These are phyloP conservation scores for Annulohypoxylon stygium DNA, from an alignment of 495 filamentous ascomycete species.

Conservation along the genomic window DNA sequence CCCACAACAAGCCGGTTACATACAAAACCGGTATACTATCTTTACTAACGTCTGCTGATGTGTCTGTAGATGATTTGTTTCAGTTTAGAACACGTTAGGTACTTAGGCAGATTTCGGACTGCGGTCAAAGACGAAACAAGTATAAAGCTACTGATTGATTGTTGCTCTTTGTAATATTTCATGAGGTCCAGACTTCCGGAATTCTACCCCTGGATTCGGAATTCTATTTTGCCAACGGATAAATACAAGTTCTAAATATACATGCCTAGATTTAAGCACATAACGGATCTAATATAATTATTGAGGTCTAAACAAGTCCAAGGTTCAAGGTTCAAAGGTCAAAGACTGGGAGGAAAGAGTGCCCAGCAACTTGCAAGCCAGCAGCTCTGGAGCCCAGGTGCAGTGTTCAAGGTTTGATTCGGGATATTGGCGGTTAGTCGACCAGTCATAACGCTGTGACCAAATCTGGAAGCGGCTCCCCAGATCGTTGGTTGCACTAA, in stretches of 20 bases:
- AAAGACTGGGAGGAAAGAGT: not conserved
- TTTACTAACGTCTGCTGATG: not conserved
- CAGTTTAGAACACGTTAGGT: not conserved
- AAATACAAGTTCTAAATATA: not conserved
- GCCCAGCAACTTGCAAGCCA: no score
- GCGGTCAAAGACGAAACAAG: not conserved
- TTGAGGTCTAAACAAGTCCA: not conserved
- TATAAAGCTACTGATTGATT: not conserved
- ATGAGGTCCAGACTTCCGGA: not conserved
- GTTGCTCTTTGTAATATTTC: not conserved
- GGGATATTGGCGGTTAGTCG: constrained; percentile 43
- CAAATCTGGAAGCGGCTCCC: constrained; percentile 36
- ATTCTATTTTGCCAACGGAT: not conserved
- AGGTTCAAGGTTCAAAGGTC: not conserved
- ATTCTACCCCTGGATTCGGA: not conserved
- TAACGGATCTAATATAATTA: not conserved
- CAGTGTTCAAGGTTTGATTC: not conserved
- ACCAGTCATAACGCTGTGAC: constrained; percentile 41
- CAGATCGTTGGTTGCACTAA: constrained; percentile 15
- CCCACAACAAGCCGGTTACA: not conserved
- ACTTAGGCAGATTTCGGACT: not conserved
- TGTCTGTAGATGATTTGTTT: not conserved
- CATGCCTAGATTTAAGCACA: not conserved
- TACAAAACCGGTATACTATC: not conserved
- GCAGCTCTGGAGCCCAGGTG: no score